phyloP scores from a whole-genome alignment of 2,329 filamentous ascomycete species.

The Venturiaceae sp. region DNA sequence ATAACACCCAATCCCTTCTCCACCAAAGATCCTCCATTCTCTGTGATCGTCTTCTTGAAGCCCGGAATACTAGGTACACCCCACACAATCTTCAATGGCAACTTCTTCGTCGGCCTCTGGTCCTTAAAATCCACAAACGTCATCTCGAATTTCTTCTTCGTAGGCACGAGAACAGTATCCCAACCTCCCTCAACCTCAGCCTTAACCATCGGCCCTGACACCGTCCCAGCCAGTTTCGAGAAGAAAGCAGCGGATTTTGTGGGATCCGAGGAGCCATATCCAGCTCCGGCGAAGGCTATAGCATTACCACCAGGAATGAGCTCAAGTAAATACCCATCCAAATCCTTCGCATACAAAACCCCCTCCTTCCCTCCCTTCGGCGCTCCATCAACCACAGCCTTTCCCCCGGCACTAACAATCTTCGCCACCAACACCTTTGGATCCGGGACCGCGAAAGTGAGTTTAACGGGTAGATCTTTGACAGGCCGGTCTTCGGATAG shows the following conservation, averaged over 20 bases:
- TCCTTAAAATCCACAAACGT: neutral
- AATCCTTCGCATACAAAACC: neutral
- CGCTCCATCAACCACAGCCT: neutral
- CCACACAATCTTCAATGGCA: slow-evolving; percentile 5
- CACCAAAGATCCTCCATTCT: neutral
- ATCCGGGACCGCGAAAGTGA: neutral
- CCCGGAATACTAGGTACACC: neutral
- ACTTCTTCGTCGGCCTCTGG: neutral
- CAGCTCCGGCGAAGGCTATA: neutral
- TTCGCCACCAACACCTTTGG: neutral
- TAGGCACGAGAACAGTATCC: neutral
- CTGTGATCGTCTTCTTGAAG: slow-evolving; percentile 3
- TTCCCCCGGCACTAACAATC: neutral
- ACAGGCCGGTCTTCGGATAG: neutral
- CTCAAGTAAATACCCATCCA: slow-evolving; percentile 1
- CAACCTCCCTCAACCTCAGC: neutral
- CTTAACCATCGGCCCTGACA: neutral
- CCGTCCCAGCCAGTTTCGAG: neutral
- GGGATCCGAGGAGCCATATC: neutral
- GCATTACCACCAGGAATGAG: neutral
- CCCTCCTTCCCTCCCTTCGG: neutral
- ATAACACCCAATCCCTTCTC: neutral
- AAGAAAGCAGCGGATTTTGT: neutral
- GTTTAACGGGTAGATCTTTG: slow-evolving; percentile 2
- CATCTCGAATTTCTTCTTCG: neutral